A percentile compares a stretch with the other conserved stretches of the same genome.
Evolutionary conservation across 2,329 filamentous ascomycete species (phyloP).

Genomic region (Thermothelomyces thermophilus): DNA sequence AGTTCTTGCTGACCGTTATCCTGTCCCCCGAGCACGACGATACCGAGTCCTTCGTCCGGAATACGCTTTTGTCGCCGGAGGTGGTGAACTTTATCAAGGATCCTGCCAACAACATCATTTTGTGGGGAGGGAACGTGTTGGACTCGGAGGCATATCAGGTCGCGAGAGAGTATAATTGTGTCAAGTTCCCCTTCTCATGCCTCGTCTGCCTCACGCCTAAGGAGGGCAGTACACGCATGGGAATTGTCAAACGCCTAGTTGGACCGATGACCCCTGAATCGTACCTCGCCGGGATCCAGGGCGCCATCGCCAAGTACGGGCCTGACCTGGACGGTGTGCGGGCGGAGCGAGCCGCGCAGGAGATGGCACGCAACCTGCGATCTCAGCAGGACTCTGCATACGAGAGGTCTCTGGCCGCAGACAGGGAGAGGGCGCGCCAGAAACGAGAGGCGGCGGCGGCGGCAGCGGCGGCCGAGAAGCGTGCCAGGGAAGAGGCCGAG

Average conservation of each 20-base stretch:
- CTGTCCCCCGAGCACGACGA: constrained; percentile 93
- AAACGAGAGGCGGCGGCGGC: constrained; percentile 68
- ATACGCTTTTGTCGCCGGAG: constrained; percentile 72
- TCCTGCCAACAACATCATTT: constrained; percentile 67
- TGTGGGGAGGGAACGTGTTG: constrained; percentile 90
- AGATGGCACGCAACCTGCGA: constrained; percentile 73
- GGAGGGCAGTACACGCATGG: constrained; percentile 81
- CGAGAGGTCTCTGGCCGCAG: constrained; percentile 80
- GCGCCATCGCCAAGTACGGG: constrained; percentile 68
- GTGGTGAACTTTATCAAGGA: constrained; percentile 69
- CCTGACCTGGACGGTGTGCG: constrained; percentile 67
- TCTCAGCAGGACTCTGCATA: constrained; percentile 90
- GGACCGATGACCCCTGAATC: constrained; percentile 64
- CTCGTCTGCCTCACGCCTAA: constrained; percentile 82
- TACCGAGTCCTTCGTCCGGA: constrained; percentile 70
- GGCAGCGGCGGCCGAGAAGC: constrained; percentile 59
- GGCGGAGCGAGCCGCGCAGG: constrained; percentile 70
- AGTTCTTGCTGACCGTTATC: constrained; percentile 83
- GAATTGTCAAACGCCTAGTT: constrained; percentile 70
- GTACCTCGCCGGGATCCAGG: constrained; percentile 69
- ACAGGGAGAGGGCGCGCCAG: constrained; percentile 75
- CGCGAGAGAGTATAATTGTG: constrained; percentile 76
- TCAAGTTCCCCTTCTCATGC: constrained; percentile 85
- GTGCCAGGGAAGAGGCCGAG: constrained; percentile 53
- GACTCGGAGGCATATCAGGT: constrained; percentile 95